Evolutionary conservation across 2,329 filamentous ascomycete genomes (phyloP), one percentile per base, ranked within the genome.

Genomic region (Fusarium sp.): DNA sequence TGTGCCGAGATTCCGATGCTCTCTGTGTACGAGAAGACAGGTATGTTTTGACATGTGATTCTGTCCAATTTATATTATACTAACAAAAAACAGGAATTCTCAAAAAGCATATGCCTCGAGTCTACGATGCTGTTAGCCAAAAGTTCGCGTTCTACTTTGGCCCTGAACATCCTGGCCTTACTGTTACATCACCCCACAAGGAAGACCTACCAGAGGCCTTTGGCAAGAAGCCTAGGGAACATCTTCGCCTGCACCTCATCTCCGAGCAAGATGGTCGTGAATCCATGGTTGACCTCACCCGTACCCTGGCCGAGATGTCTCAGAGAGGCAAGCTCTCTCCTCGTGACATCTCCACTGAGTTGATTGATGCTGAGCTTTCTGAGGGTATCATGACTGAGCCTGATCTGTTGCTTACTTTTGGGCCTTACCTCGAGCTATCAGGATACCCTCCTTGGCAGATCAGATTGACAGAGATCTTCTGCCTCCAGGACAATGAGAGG

Each of bases 391-490:
- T 97, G 86, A 86, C 88, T 12, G 95, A 99, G 81, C 96, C 96
- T 4, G 94, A 98, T 78, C 84, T 99, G 16, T 83, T 99, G 62
- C 88, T 99, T 58, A 83, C 97, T 11, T 99, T 99, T 79, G 90
- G 92, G 2, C 93, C 94, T 6, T 89, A 90, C 52, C 89, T 98
- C 57, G 91, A 94, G 78, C 82, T 99, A 46, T 91, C 94, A 57
- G 94, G 96, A 12, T 99, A 98, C 78, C 96, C 96, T 12, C 96
- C 96, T 2, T 99, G 96, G 96, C 96, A 98, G 81, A 88, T 98
- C 67, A 88, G 96, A 45, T 83, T 99, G 77, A 98, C 94, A 0
- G 96, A 99, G 84, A 98, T 99, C 62, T 98, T 94, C 79, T 88
- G 90, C 75, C 83, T 92, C 15, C 86, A 87, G 60, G 92, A 94